Evolutionary conservation across 164 flowering plant genomes (phyloP), one percentile per base, ranked within the genome.

Genomic region (Saururus chinensis): DNA sequence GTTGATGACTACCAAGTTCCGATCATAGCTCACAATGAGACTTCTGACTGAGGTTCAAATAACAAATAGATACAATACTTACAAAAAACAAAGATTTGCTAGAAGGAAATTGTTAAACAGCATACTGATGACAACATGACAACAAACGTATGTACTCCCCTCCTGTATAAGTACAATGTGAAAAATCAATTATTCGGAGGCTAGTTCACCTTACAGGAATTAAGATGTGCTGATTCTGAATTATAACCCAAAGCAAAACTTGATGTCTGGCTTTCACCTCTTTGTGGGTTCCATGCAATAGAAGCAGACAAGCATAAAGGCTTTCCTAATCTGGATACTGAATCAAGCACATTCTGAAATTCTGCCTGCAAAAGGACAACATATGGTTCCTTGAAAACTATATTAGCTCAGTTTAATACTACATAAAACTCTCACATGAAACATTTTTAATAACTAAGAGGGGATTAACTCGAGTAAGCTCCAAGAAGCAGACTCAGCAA

Each of bases 201-300:
- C n/a, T 35, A 61, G 13, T 19, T 59, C 66, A 88, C 99, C 96
- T 90, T 93, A 56, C 91, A 62, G 8, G 97, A 90, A 73, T 88
- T 90, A 41, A 90, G 77, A 60, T 74, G 84, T 9, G 85, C 80
- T 19, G 69, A 77, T 54, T 88, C 77, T 45, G 99, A 93, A 58
- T 80, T 82, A 63, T 82, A 88, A 61, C 97, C 99, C 66, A 88
- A n/a, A 61, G 82, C 80, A 75, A 93, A 93, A 74, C 91, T 85
- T 67, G 81, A 74, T 57, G 71, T 86, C 42, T 72, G 82, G 68
- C 66, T 65, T 68, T 81, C 87, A 67, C 80, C 77, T 73, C 74
- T 80, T 56, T 61, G 82, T 45, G 82, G 87, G 66, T 79, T 88
- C 97, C 97, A 93, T 63, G 91, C 87, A 58, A 93, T 75, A 45